phyloP scores from a whole-genome alignment of 2,329 filamentous ascomycete genomes.

The Clathrospora elynae region DNA sequence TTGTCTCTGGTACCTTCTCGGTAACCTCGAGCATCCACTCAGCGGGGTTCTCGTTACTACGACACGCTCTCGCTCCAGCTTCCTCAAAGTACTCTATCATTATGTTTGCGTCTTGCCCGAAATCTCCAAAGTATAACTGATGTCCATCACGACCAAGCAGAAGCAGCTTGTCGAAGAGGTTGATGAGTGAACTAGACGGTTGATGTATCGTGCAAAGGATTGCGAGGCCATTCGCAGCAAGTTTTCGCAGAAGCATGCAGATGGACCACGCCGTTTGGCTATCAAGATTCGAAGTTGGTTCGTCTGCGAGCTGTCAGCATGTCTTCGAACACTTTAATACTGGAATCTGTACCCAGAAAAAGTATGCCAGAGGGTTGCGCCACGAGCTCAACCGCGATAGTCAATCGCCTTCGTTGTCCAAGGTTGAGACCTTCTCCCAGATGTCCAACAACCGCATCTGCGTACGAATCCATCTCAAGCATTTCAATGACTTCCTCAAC shows the following conservation, averaged over 20 bases:
- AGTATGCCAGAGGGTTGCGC: slow-evolving; percentile 25
- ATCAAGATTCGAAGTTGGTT: slow-evolving; percentile 83
- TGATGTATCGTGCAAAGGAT: slow-evolving; percentile 95
- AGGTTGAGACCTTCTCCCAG: slow-evolving; percentile 32
- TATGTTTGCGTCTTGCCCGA: slow-evolving; percentile 68
- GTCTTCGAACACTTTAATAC: too few relatives aligned
- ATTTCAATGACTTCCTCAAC: slow-evolving; percentile 86
- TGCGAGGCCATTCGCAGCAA: slow-evolving; percentile 76
- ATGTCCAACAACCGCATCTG: slow-evolving; percentile 21
- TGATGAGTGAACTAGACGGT: slow-evolving; percentile 87
- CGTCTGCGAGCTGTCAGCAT: too few relatives aligned
- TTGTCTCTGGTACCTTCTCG: too few relatives aligned
- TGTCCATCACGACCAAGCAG: slow-evolving; percentile 74
- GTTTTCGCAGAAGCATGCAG: slow-evolving; percentile 78
- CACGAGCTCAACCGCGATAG: slow-evolving; percentile 57
- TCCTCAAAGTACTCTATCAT: slow-evolving; percentile 75
- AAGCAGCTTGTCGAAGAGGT: slow-evolving; percentile 79
- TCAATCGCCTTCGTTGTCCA: slow-evolving; percentile 67
- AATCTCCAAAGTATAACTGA: slow-evolving; percentile 78
- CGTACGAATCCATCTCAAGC: slow-evolving; percentile 71
- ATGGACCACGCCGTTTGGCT: slow-evolving; percentile 84
- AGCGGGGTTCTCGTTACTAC: slow-evolving; percentile 72
- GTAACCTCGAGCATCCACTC: slow-evolving; percentile 70
- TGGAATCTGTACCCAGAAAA: slow-evolving; percentile 21
- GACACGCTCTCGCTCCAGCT: slow-evolving; percentile 67